Base-by-base conservation (phyloP, 495 filamentous ascomycete species). In the Aspergillus kassunensis region DNA sequence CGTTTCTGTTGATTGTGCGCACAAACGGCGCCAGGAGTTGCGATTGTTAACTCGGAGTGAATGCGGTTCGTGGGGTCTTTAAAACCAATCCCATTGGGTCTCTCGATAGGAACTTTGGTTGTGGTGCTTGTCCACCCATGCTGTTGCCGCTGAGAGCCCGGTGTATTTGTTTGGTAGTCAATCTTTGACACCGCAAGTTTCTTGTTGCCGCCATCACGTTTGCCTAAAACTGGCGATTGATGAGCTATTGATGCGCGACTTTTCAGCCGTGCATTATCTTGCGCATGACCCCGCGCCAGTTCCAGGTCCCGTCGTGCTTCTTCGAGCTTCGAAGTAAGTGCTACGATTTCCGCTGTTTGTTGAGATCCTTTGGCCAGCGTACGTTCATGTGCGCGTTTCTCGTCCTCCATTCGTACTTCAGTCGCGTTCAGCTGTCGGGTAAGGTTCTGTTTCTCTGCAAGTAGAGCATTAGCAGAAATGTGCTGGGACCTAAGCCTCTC, bases 401-500 rank as follows among this genome's bases (percentile, higher is more conserved):
- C 86, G 41, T 85, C 84, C 49, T 89, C 88, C 8, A 96, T 75
- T 60, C 93, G 86, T 35, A 89, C 80, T 60, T 95, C 86, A 4
- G 92, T 60, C 4, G 84, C 81, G 59, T 74, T 85, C 31, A 95
- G 63, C 64, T 90, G 84, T 23, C 87, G 79, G 58, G 91, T 82
- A 12, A 96, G 66, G 13, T 83, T 78, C 15, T 90, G 67, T 56
- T 93, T 95, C 58, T 91, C 88, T 2, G 84, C 71, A 21, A 91
- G 72, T 6, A 86, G 65, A 6, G 76, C 73, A 56, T 89, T 84
- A 34, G 88, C 76, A 20, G 81, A 80, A 13, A 76, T 69, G 19
- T 80, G 77, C 64, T 95, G 88, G 2, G 83, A 78, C 53, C 80
- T 78, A 11, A 95, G 73, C 59, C 89, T 84, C 45, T 95, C 89